These are phyloP conservation scores for Haplographium delicatum DNA, from an alignment of 495 filamentous ascomycete species.

Conservation along the genomic window DNA sequence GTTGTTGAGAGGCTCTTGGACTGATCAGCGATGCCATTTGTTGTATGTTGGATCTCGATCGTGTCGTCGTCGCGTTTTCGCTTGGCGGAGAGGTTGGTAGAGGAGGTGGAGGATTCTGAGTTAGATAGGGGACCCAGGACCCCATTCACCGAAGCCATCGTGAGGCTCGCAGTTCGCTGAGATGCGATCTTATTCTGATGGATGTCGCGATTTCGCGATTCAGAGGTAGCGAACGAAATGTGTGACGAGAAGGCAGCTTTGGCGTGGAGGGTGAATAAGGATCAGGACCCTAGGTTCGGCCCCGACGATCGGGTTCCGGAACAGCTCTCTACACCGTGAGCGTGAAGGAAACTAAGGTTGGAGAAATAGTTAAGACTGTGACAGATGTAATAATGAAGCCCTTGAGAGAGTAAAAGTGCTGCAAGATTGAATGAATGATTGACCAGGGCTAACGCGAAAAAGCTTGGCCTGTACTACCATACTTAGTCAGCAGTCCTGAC, in stretches of 20 bases:
- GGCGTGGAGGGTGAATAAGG: conserved; percentile 1
- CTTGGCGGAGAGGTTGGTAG: conserved; percentile 36
- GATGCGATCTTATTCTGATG: not conserved
- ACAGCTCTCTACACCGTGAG: too few relatives aligned
- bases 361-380: too few relatives aligned
- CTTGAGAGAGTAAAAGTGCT: too few relatives aligned
- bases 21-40: conserved; percentile 25
- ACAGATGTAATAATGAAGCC: too few relatives aligned
- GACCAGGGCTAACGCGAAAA: too few relatives aligned
- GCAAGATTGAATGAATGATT: too few relatives aligned
- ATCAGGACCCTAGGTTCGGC: not conserved
- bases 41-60: conserved; percentile 27
- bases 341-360: too few relatives aligned
- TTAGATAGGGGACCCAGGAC: conserved; percentile 9
- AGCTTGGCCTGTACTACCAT: too few relatives aligned
- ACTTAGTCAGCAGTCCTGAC: too few relatives aligned
- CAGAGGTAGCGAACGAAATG: conserved; percentile 1
- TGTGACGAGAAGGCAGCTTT: conserved; percentile 10
- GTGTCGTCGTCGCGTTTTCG: conserved; percentile 48
- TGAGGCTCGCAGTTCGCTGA: conserved; percentile 4
- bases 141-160: conserved; percentile 26
- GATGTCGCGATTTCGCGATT: conserved; percentile 24
- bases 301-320: not conserved
- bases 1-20: conserved; percentile 22
- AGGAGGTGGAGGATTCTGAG: conserved; percentile 11